Evolutionary conservation across 2,329 filamentous ascomycete genomes (phyloP), one percentile per base, ranked within the genome.

Genomic region (Pseudovirgaria hyperparasitica): DNA sequence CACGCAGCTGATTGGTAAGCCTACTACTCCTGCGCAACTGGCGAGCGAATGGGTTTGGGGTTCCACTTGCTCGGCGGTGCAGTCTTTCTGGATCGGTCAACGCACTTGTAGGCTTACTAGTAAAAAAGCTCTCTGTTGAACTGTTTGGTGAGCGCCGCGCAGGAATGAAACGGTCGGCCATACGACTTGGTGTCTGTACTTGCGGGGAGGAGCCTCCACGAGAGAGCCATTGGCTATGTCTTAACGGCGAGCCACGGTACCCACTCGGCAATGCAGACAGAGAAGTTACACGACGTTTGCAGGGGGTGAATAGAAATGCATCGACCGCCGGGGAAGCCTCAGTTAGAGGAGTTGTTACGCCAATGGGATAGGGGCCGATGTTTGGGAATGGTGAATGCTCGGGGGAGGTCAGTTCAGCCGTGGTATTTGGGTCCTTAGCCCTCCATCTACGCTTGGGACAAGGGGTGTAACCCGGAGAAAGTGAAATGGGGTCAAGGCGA

Each of bases 121-220:
- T 38, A 31, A 60, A 62, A 37, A 68, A 73, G 24, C 58, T 63
- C 28, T 66, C 57, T 14, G 59, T 52, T 10, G 58, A 50, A 19
- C 52, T 40, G 13, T 54, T 49, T 5, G 50, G 47, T 24, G 54
- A 54, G 25, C 57, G 55, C 25, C 64, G 56, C 27, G 42, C 42
- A 17, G 67, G 59, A 23, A 77, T 63, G 42, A 76, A 78, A 16
- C 74, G 62, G 46, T 78, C 73, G 13, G 63, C 63, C 8, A 57
- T 60, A 16, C 36, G 46, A 19, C 38, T 37, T 20, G 32, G 29
- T 25, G 34, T 39, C 23, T 38, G 34, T 21, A 40, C 28, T 16
- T 38, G 30, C 21, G 34, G 31, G 17, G 45, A 23, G 1, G 38
- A 16, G 5, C 49, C 45, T 9, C 44, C 45, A 6, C 44, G 35